Evolutionary conservation across 257 asterid species (phyloP), one percentile per base, ranked within the genome.

Genomic region (Jasminum sambac): DNA sequence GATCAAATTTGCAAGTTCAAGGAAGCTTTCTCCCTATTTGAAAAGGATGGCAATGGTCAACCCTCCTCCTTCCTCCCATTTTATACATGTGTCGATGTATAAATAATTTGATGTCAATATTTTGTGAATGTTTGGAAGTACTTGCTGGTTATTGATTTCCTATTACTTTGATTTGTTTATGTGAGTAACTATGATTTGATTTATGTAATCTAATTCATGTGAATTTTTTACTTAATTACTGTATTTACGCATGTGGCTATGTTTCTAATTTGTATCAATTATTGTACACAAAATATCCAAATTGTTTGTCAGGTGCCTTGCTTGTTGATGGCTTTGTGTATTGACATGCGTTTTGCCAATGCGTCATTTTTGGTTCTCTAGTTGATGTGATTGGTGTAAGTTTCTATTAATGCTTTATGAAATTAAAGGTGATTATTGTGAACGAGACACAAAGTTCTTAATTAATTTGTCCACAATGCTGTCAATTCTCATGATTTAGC

Each of bases 1-100:
- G 87, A 85, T 73, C 89, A 85, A 87, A 85, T 85, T 87, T 85
- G 87, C 64, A 86, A 85, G 72, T 85, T 82, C 73, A 85, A 82
- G 84, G 87, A 85, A 78, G 87, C 87, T 16, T 85, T 85, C 80
- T 85, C 90, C 74, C 87, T 85, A 5, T 85, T 85, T 77, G 90
- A 85, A 73, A 85, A 82, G 85, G 90, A 85, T 68, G 90, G 90
- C 69, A 87, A 85, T 70, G 90, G 90, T 82, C 57, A 50, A 78
- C 25, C 71, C 58, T 66, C 14, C 17, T 52, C 61, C 25, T 17
- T 17, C 60, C 25, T 43, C 60, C 59, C 25, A 50, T 50, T 17
- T 11, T n/a, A 50, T 50, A 8, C 8, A 23, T 9, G 30, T 52
- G 13, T 21, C 61, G 8, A 19, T 12, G 10, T 17, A 21, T 52